Evolutionary conservation across 495 filamentous ascomycete genomes (phyloP).

Genomic region (Peziza echinospora): DNA sequence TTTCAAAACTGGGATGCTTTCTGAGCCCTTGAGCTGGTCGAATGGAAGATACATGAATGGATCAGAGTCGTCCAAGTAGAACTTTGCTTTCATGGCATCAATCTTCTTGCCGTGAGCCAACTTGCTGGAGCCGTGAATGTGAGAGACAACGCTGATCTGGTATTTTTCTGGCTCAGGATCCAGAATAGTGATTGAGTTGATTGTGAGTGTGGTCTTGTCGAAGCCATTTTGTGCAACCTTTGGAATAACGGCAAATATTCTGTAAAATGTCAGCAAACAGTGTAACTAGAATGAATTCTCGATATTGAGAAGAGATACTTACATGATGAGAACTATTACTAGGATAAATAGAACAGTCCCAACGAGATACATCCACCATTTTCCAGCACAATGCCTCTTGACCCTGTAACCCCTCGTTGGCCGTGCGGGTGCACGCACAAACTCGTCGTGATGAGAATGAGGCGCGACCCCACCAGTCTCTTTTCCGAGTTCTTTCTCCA

Average conservation of each 20-base stretch:
- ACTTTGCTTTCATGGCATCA: slow-evolving; percentile 8
- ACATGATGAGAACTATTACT: slow-evolving; percentile 14
- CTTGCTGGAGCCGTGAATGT: slow-evolving; percentile 11
- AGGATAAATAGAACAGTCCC: slow-evolving; percentile 9
- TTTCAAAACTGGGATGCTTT: slow-evolving; percentile 8
- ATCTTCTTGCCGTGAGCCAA: slow-evolving; percentile 9
- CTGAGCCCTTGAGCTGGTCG: slow-evolving; percentile 6
- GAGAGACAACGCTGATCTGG: slow-evolving; percentile 11
- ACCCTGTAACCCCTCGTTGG: background rate
- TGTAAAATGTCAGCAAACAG: slow-evolving; percentile 1
- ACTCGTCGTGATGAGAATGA: too few relatives aligned
- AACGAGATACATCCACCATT: slow-evolving; percentile 12
- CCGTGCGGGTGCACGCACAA: background rate
- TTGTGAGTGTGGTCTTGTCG: slow-evolving; percentile 10
- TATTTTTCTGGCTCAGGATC: slow-evolving; percentile 9
- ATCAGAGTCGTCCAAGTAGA: slow-evolving; percentile 7
- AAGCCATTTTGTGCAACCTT: slow-evolving; percentile 14
- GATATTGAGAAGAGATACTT: background rate
- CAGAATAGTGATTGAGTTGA: slow-evolving; percentile 13
- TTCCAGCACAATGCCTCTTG: background rate
- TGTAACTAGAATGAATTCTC: background rate
- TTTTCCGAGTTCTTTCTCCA: too few relatives aligned
- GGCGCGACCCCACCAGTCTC: too few relatives aligned
- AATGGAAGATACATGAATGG: slow-evolving; percentile 11
- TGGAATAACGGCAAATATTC: slow-evolving; percentile 16